Base-by-base conservation (phyloP, 1,284 basidiomycete species). In the Ceratobasidium sp. region DNA sequence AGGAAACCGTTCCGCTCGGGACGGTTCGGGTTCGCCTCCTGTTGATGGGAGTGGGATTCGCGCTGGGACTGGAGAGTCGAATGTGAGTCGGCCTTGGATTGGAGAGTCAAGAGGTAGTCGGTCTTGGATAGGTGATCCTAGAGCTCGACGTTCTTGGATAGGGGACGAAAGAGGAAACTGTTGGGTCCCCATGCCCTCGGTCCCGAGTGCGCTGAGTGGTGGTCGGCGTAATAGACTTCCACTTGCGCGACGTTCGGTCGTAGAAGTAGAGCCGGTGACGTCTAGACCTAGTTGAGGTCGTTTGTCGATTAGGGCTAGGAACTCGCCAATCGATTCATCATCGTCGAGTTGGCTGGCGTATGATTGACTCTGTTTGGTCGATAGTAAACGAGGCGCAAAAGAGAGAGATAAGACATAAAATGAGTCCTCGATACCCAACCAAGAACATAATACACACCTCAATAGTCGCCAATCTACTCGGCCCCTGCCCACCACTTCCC, bases 1-100 rank as follows among this genome's bases (percentile, higher is more conserved):
- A 28, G 75, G 75, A 44, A 77, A 77, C 33, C 75, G 63, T 26
- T 77, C 75, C 1, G 58, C 60, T 63, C 44, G 56, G 44, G 69
- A 20, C 15, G 75, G 64, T 28, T 67, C 40, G 53, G 53, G 28
- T 23, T 63, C 53, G n/a, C n/a, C n/a, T 26, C 33, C 33, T 33
- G 33, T 33, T 33, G 33, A 33, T 33, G 33, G 33, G 33, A 33
- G 33, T 33, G 33, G 33, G 33, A 33, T 33, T 4, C 33, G 33
- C 4, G 33, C 33, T 33, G 33, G 33, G 33, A 33, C 33, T 33
- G 33, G 33, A 33, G 33, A 33, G 33, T 33, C 33, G 33, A 33
- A 56, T 4, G 20, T 20, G 53, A 56, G 23, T 7, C 20, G n/a
- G 53, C 53, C n/a, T 56, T 20, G 53, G 53, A 26, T 42, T 3